phyloP scores from a whole-genome alignment of 2,329 filamentous ascomycete species.

The Aspergillus ibericus region DNA sequence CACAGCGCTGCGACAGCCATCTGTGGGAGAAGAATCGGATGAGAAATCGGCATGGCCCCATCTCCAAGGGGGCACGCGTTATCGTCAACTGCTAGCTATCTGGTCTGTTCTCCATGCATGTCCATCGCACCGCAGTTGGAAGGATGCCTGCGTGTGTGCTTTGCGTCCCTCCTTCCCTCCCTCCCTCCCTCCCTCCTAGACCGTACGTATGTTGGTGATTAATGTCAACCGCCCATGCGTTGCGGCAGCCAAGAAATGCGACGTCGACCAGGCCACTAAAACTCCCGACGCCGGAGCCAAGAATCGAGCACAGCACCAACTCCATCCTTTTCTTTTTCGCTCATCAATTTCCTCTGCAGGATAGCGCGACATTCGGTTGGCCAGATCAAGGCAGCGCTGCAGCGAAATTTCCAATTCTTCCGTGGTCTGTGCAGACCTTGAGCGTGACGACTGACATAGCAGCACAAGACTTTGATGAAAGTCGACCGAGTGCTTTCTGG shows the following conservation, averaged over 20 bases:
- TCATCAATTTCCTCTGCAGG: neutral
- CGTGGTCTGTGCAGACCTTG: slow-evolving; percentile 6
- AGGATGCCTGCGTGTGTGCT: neutral
- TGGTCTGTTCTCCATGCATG: neutral
- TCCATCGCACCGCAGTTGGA: neutral
- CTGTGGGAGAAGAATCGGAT: neutral
- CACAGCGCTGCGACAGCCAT: neutral
- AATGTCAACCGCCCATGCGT: neutral
- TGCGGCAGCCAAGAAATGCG: slow-evolving; percentile 1
- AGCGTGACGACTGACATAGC: slow-evolving; percentile 1
- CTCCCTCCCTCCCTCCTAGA: neutral
- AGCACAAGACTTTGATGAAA: neutral
- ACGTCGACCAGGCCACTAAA: neutral
- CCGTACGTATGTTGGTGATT: neutral
- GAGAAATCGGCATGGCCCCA: neutral
- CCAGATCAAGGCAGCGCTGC: slow-evolving; percentile 6
- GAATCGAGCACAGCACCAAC: neutral
- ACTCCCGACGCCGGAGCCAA: neutral
- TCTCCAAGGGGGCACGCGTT: neutral
- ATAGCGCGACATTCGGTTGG: neutral
- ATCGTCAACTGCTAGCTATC: neutral
- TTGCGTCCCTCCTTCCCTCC: neutral
- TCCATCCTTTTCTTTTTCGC: neutral
- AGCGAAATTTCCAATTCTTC: slow-evolving; percentile 6
- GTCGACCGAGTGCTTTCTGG: neutral